Conservation (phyloP, 1,139 yeast species). For the Pichia sp. region DNA sequence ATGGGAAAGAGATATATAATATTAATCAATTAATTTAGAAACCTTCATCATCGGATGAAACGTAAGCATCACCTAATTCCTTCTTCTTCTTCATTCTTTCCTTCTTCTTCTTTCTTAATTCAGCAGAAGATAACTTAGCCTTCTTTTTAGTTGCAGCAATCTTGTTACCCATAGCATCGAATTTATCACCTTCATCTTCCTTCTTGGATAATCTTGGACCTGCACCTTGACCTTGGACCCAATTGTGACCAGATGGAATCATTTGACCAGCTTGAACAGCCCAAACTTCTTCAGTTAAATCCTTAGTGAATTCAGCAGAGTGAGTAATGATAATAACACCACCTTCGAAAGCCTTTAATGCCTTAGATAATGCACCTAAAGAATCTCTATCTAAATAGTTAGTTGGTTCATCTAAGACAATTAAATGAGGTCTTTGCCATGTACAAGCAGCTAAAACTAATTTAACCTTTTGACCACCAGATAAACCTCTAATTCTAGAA, state of each 20-base stretch:
- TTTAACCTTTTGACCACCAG: slow-evolving; percentile 99
- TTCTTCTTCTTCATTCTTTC: slow-evolving; percentile 99
- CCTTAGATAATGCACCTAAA: slow-evolving; percentile 98
- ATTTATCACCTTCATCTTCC: slow-evolving; percentile 90
- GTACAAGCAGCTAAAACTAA: slow-evolving; percentile 99
- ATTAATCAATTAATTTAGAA: slow-evolving; percentile 28
- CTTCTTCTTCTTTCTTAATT: slow-evolving; percentile 99
- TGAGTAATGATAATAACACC: slow-evolving; percentile 99
- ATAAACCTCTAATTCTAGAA: slow-evolving; percentile 99
- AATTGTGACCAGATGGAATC: slow-evolving; percentile 99
- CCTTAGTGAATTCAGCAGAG: slow-evolving; percentile 99
- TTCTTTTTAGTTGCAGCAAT: slow-evolving; percentile 93
- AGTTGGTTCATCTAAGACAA: slow-evolving; percentile 98
- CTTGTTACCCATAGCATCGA: slow-evolving; percentile 99
- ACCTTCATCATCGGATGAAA: slow-evolving; percentile 83
- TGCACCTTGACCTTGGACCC: slow-evolving; percentile 99
- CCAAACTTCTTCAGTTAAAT: slow-evolving; percentile 99
- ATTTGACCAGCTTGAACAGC: slow-evolving; percentile 95
- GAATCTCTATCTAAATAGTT: slow-evolving; percentile 99
- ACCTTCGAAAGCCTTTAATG: slow-evolving; percentile 97
- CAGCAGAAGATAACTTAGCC: slow-evolving; percentile 96
- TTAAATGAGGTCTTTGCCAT: slow-evolving; percentile 99
- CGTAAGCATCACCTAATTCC: slow-evolving; percentile 99
- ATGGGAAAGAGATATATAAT: slow-evolving; percentile 1
- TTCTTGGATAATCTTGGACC: slow-evolving; percentile 99